A percentile compares a stretch with the other conserved stretches of the same genome.
phyloP scores from a whole-genome alignment of 768 basidiomycete species.

The Kwoniella dejecticola region DNA sequence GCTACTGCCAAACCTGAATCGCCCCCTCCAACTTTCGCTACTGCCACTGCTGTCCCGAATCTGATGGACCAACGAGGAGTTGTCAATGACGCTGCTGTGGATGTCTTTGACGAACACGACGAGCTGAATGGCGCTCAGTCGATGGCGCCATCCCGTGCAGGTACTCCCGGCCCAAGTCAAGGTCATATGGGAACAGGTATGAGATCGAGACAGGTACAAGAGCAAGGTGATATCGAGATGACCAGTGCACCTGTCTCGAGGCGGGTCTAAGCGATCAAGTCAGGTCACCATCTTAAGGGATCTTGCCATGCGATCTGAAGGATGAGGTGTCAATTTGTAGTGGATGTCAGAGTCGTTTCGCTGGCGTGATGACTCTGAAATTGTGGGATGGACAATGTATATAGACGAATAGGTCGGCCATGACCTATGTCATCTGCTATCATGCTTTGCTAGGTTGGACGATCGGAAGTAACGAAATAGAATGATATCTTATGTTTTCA shows the following conservation, averaged over 20 bases:
- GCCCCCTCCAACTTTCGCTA: conserved; percentile 52
- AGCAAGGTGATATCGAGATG: conserved; percentile 42
- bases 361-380: background rate
- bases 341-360: background rate
- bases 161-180: conserved; percentile 31
- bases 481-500: background rate
- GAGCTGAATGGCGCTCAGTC: conserved; percentile 32
- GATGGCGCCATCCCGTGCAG: conserved; percentile 29
- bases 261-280: conserved; percentile 3
- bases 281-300: too few species aligned
- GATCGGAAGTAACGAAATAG: background rate
- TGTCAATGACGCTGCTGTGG: conserved; percentile 55
- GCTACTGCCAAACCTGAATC: conserved; percentile 52
- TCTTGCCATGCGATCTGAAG: too few species aligned
- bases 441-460: background rate
- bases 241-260: conserved; percentile 36
- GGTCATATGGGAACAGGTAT: background rate
- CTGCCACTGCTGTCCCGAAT: conserved; percentile 48
- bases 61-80: conserved; percentile 63
- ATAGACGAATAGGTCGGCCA: background rate
- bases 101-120: conserved; percentile 52
- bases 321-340: too few species aligned
- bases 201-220: conserved; percentile 10
- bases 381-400: background rate
- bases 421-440: background rate